phyloP scores from a whole-genome alignment of 139 green algal genomes.

The Tetratostichococcus sp. region DNA sequence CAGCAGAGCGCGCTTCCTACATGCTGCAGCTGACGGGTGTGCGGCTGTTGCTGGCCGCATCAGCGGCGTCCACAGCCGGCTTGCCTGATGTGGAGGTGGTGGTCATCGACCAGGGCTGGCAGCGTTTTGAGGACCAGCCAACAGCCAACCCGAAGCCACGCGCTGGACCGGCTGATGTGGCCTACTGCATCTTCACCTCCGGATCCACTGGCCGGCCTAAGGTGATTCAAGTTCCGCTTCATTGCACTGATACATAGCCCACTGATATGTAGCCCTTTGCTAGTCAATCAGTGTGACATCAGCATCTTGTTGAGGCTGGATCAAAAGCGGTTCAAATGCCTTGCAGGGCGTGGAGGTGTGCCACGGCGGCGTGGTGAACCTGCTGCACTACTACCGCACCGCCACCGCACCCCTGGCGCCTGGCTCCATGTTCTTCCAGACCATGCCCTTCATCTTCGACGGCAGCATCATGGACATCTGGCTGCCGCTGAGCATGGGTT shows the following conservation, averaged over 20 bases:
- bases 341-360: too few species aligned
- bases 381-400: too few species aligned
- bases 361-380: too few species aligned
- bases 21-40: too few species aligned
- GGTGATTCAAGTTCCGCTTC: constrained; percentile 6
- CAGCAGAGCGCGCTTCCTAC: too few species aligned
- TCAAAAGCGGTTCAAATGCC: too few species aligned
- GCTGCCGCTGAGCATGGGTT: too few species aligned
- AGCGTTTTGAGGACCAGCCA: too few species aligned
- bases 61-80: constrained; percentile 35
- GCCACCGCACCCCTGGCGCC: constrained; percentile 7
- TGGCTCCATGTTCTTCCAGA: constrained; percentile 25
- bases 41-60: constrained; percentile 18
- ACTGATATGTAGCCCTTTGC: too few species aligned
- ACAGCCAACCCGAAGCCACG: neutral
- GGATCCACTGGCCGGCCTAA: constrained; percentile 57
- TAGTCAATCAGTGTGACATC: neutral
- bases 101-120: too few species aligned
- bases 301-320: neutral
- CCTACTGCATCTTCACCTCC: constrained; percentile 59
- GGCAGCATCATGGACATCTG: neutral
- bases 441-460: constrained; percentile 15
- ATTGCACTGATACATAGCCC: too few species aligned
- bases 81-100: constrained; percentile 27
- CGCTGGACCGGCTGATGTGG: constrained; percentile 11